phyloP scores from a whole-genome alignment of 2,329 filamentous ascomycete species.

The Cladophialophora yegresii region DNA sequence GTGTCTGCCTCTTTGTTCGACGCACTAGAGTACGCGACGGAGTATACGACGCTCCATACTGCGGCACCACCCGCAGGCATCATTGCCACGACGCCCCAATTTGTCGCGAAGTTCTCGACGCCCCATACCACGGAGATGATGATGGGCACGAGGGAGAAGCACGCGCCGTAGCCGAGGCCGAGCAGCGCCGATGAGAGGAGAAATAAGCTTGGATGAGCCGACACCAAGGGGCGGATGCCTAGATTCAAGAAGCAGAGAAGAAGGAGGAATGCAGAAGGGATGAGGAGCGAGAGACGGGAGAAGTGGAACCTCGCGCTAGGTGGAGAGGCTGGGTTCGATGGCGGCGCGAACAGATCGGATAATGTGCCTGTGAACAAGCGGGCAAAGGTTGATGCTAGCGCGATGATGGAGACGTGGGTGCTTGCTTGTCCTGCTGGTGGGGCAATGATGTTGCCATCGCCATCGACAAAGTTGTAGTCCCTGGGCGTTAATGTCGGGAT shows the following conservation, averaged over 20 bases:
- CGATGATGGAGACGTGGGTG: conserved; percentile 91
- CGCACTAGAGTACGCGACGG: conserved; percentile 48
- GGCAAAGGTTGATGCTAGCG: conserved; percentile 84
- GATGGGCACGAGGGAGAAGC: conserved; percentile 86
- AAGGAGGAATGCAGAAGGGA: conserved; percentile 72
- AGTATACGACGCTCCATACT: conserved; percentile 89
- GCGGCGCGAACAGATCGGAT: conserved; percentile 78
- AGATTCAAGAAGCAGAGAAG: conserved; percentile 76
- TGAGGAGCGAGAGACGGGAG: conserved; percentile 77
- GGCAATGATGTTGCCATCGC: conserved; percentile 38
- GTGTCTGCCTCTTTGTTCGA: conserved; percentile 26
- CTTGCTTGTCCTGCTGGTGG: conserved; percentile 63
- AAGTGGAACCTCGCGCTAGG: conserved; percentile 47
- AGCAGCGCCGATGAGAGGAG: conserved; percentile 82
- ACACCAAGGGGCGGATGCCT: conserved; percentile 72
- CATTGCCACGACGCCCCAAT: conserved; percentile 94
- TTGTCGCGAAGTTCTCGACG: conserved; percentile 96
- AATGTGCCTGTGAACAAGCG: conserved; percentile 86
- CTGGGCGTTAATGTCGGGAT: conserved; percentile 77
- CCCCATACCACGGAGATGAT: conserved; percentile 98
- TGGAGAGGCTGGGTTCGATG: conserved; percentile 43
- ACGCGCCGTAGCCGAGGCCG: conserved; percentile 87
- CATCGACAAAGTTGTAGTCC: conserved; percentile 59
- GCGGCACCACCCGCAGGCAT: conserved; percentile 85
- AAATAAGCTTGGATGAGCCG: conserved; percentile 76